Evolutionary conservation across 352 stramenopile genomes (phyloP), one percentile per base, ranked within the genome.

Genomic region (Globisporangium viniferum): DNA sequence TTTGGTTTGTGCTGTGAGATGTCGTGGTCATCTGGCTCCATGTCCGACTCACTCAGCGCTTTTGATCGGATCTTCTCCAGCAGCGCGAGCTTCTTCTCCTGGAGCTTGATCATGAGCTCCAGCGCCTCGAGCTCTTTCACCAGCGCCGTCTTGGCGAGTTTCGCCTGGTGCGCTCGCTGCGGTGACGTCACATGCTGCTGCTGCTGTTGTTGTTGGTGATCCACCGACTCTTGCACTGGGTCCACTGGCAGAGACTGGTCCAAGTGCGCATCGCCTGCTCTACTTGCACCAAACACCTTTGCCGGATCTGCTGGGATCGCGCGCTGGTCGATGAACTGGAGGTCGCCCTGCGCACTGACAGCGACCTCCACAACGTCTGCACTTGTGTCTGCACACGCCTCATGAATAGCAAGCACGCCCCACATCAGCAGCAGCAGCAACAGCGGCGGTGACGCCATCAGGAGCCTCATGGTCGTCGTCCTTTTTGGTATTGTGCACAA

Each of bases 91-190:
- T 84, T 86, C 59, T 73, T 72, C 35, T 76, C 67, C 46, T 86
- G 78, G 5, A 86, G 48, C 14, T 67, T 66, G n/a, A 86, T 69
- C 70, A 86, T 79, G 39, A 73, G 48, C 14, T 86, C 72, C n/a
- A 84, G 48, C 10, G 48, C 62, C 27, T 61, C 60, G 27, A 86
- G 57, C 41, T 86, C 74, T 9, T 71, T 62, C 20, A 70, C 55
- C 29, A 86, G 57, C n/a, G 61, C 66, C 9, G 59, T 66, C 29
- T 75, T 49, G 8, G 62, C 36, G 5, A 56, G 12, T 14, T 31
- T 59, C 2, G 36, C 20, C 31, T 49, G 31, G n/a, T n/a, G 5
- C 31, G 8, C 24, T 51, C 20, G n/a, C 55, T 49, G 41, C 15
- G 14, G 31, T 12, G 55, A 20, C 9, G 20, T 6, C 7, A 8